These are phyloP conservation scores for Podaxis mareebaensis DNA, from an alignment of 768 basidiomycete genomes.

Conservation along the genomic window DNA sequence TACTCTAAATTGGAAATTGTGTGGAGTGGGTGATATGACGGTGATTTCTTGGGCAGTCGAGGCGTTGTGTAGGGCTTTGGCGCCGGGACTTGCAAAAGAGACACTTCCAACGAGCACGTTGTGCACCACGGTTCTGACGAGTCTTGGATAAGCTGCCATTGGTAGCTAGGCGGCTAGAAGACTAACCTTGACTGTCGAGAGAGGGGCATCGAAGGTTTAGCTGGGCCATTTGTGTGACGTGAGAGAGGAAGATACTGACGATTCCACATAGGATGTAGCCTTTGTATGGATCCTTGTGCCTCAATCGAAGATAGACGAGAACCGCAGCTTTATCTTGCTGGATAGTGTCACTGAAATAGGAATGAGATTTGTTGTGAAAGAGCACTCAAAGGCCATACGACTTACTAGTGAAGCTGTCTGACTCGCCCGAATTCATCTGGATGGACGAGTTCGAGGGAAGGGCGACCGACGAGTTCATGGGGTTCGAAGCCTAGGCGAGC, in stretches of 20 bases:
- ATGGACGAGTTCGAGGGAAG: slow-evolving; percentile 77
- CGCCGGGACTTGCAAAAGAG: slow-evolving; percentile 73
- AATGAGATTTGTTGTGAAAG: slow-evolving; percentile 5
- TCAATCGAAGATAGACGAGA: slow-evolving; percentile 75
- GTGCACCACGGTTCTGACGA: slow-evolving; percentile 60
- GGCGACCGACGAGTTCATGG: slow-evolving; percentile 64
- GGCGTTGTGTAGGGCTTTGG: slow-evolving; percentile 76
- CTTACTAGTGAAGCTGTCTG: slow-evolving; percentile 71
- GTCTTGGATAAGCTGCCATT: not conserved
- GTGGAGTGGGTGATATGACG: slow-evolving; percentile 62
- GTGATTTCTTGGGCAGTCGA: slow-evolving; percentile 83
- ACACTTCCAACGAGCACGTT: slow-evolving; percentile 78
- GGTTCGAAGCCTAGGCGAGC: slow-evolving; percentile 67
- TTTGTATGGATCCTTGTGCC: slow-evolving; percentile 76
- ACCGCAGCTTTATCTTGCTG: slow-evolving; percentile 78
- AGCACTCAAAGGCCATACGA: slow-evolving; percentile 12
- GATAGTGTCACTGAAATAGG: slow-evolving; percentile 63
- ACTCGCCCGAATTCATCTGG: slow-evolving; percentile 74
- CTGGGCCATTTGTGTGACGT: slow-evolving; percentile 1
- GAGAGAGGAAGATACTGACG: slow-evolving; percentile 43
- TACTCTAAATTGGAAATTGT: slow-evolving; percentile 56
- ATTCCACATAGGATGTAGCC: slow-evolving; percentile 76
- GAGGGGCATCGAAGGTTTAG: slow-evolving; percentile 15
- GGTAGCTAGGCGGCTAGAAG: slow-evolving; percentile 16
- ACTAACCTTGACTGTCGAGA: slow-evolving; percentile 21